Evolutionary conservation across 139 green algal species (phyloP).

Genomic region (Spirogloea muscicola): DNA sequence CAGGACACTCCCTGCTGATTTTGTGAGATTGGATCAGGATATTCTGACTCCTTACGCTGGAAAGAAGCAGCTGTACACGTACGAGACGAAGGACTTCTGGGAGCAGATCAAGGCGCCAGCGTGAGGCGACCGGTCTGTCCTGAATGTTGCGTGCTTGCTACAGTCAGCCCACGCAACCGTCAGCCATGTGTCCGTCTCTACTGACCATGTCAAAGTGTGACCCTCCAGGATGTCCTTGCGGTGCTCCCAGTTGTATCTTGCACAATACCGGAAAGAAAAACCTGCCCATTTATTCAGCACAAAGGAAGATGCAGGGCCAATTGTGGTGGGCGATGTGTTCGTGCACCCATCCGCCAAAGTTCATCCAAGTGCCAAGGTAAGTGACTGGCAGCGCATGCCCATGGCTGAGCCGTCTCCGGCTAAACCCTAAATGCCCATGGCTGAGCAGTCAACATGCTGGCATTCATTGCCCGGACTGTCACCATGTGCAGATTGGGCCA

Average conservation of each 20-base stretch:
- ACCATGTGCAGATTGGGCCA: constrained; percentile 44
- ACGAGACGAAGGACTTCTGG: constrained; percentile 53
- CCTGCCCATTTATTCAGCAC: constrained; percentile 21
- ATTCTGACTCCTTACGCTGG: constrained; percentile 46
- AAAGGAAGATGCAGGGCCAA: constrained; percentile 22
- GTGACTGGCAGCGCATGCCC: too few relatives aligned
- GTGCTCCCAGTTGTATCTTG: constrained; percentile 51
- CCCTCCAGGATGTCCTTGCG: constrained; percentile 33
- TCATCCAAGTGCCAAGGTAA: constrained; percentile 46
- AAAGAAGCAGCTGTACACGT: constrained; percentile 54
- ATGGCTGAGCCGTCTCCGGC: too few relatives aligned
- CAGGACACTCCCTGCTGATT: constrained; percentile 5
- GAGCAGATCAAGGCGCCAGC: constrained; percentile 54
- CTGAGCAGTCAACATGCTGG: too few relatives aligned
- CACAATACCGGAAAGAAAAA: constrained; percentile 16
- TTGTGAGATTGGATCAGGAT: constrained; percentile 47
- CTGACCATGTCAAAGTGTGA: too few relatives aligned
- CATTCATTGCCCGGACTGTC: too few relatives aligned
- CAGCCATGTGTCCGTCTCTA: too few relatives aligned
- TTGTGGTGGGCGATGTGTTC: constrained; percentile 48
- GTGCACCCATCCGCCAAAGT: constrained; percentile 53
- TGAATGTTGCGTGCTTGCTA: too few relatives aligned
- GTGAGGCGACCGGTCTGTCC: too few relatives aligned
- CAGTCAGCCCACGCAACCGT: too few relatives aligned
- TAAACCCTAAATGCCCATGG: too few relatives aligned